A percentile compares a stretch with the other conserved stretches of the same genome.
These are phyloP conservation scores for Podila clonocystis DNA, from an alignment of 192 early-diverging fungal genomes.

Conservation along the genomic window DNA sequence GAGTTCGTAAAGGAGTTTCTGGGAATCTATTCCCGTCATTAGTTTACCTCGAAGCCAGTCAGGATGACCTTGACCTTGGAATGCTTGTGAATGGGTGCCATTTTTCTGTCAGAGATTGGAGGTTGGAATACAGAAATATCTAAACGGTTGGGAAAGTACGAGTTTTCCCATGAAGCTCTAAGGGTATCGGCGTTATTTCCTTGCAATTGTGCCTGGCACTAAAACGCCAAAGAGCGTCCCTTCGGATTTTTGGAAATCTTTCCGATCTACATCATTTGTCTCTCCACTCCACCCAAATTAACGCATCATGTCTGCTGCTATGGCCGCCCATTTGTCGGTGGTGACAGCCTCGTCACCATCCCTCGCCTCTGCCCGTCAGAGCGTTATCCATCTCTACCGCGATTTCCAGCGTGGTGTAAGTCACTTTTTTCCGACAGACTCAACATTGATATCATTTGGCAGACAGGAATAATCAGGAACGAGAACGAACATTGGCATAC, in stretches of 20 bases:
- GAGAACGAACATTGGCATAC: too few species aligned
- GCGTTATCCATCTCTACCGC: conserved; percentile 75
- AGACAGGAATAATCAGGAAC: background rate
- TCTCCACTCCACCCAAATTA: background rate
- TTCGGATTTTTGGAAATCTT: too few species aligned
- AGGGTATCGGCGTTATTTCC: too few species aligned
- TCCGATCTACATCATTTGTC: background rate
- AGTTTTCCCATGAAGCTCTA: too few species aligned
- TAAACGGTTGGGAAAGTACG: too few species aligned
- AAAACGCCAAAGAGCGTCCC: too few species aligned
- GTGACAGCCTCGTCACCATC: conserved; percentile 67
- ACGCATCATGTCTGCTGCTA: conserved; percentile 48
- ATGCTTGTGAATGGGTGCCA: conserved; percentile 35
- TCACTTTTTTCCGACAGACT: conserved; percentile 1
- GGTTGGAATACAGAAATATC: background rate
- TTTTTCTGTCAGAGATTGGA: background rate
- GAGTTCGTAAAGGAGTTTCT: background rate
- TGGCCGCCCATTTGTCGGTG: conserved; percentile 60
- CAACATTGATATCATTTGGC: background rate
- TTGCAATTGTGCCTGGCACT: too few species aligned
- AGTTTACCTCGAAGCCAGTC: conserved; percentile 47
- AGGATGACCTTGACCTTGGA: conserved; percentile 44
- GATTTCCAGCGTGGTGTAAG: conserved; percentile 74
- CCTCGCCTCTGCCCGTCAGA: conserved; percentile 68
- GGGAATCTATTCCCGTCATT: background rate